Conservation (phyloP, 306 rosid genomes). For the Lathyrus sativus region DNA sequence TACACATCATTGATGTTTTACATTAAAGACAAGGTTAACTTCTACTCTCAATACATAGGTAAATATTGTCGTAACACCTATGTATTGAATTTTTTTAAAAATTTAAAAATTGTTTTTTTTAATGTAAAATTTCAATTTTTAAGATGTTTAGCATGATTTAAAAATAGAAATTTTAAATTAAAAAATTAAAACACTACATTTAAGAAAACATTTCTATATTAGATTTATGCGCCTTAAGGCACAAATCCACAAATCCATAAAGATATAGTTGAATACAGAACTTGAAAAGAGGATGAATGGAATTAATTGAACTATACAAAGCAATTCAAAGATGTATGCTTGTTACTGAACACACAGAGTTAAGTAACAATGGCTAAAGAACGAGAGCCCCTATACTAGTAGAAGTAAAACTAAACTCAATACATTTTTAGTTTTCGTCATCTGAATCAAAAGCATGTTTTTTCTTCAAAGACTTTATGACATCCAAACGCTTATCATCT, state of each 20-base stretch:
- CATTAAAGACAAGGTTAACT: too few species aligned
- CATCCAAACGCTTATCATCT: conserved; percentile 41
- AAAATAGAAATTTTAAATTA: too few species aligned
- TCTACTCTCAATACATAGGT: too few species aligned
- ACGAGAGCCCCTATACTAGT: not conserved
- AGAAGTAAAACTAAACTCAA: conserved; percentile 2
- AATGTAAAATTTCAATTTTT: too few species aligned
- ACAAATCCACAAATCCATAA: not conserved
- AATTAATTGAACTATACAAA: not conserved
- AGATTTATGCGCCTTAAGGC: too few species aligned
- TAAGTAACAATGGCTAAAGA: not conserved
- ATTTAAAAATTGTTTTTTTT: too few species aligned
- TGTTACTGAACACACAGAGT: not conserved
- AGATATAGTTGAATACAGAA: not conserved
- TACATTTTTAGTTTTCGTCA: conserved; percentile 51
- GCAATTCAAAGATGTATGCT: not conserved
- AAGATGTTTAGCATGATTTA: too few species aligned
- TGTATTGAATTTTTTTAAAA: too few species aligned
- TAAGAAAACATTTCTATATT: too few species aligned
- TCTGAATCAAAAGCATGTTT: conserved; percentile 72
- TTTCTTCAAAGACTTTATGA: conserved; percentile 66
- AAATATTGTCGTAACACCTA: too few species aligned
- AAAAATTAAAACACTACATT: too few species aligned
- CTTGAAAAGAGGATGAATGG: not conserved
- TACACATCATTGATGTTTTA: too few species aligned